phyloP scores from a whole-genome alignment of 345 rosid species.

The Eucalyptus regnans region DNA sequence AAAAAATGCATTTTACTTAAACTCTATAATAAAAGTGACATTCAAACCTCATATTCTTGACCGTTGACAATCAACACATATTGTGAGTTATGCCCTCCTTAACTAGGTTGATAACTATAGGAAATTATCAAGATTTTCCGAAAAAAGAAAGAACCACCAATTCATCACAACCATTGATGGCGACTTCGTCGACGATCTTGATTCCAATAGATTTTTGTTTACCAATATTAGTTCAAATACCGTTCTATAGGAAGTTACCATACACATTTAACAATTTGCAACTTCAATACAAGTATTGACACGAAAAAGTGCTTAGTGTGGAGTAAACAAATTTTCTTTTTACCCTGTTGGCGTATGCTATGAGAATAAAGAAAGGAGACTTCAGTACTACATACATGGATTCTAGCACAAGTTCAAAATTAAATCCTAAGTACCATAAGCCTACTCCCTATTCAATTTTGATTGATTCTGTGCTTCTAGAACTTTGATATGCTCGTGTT shows the following conservation, averaged over 20 bases:
- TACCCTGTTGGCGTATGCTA: not conserved
- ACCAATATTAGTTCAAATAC: not conserved
- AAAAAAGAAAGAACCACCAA: not conserved
- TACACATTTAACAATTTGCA: not conserved
- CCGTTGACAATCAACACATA: not conserved
- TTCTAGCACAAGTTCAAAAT: not conserved
- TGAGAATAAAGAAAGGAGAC: not conserved
- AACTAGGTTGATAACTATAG: not conserved
- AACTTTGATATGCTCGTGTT: not conserved
- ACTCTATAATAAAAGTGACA: not conserved
- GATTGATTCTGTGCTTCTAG: not conserved
- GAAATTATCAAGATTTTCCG: not conserved
- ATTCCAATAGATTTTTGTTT: not conserved
- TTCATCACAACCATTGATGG: not conserved
- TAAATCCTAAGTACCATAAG: not conserved
- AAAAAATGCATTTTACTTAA: not conserved
- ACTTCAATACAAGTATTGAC: not conserved
- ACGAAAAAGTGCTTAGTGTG: not conserved
- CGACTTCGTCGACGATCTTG: not conserved
- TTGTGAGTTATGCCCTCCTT: not conserved
- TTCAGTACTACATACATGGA: not conserved
- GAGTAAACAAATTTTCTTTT: not conserved
- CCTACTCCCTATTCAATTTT: not conserved
- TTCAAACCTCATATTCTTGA: too few species aligned
- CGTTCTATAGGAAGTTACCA: not conserved